Percentiles rank a stretch among this genome's conserved stretches.
Evolutionary conservation across 169 alveolate genomes (phyloP).

Genomic region (Plasmodium gonderi): DNA sequence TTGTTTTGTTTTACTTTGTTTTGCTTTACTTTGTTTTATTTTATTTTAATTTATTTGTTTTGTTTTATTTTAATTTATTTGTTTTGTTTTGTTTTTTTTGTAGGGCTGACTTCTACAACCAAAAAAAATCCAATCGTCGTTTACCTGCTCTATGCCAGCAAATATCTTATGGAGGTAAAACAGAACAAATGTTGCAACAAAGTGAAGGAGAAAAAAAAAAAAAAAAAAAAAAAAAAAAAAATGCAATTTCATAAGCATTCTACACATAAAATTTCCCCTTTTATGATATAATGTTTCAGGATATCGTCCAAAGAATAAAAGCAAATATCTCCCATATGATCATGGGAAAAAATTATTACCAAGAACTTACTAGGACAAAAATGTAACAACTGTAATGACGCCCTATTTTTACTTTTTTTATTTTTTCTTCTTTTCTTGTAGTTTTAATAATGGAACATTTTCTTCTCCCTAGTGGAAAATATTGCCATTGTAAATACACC

Average conservation of each 20-base stretch:
- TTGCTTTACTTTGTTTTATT: too few species aligned
- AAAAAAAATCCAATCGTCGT: constrained; percentile 73
- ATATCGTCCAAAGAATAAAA: constrained; percentile 67
- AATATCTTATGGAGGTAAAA: constrained; percentile 74
- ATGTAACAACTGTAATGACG: not conserved
- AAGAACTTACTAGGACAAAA: constrained; percentile 49
- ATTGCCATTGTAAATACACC: not conserved
- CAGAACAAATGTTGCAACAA: not conserved
- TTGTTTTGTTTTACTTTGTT: too few species aligned
- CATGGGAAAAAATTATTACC: constrained; percentile 70
- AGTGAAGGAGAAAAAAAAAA: not conserved
- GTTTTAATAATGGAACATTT: not conserved
- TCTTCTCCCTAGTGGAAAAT: not conserved
- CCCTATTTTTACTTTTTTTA: not conserved
- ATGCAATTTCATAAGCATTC: not conserved
- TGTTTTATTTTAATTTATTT: too few species aligned
- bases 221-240: not conserved
- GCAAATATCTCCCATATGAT: constrained; percentile 69
- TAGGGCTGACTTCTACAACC: constrained; percentile 74
- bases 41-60: too few species aligned
- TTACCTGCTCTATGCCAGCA: constrained; percentile 67
- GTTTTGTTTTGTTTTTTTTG: not conserved
- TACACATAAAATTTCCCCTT: not conserved
- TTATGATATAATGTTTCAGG: constrained; percentile 38
- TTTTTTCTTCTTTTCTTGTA: not conserved